Conservation (phyloP, 345 rosid genomes). For the Populus nigra region DNA sequence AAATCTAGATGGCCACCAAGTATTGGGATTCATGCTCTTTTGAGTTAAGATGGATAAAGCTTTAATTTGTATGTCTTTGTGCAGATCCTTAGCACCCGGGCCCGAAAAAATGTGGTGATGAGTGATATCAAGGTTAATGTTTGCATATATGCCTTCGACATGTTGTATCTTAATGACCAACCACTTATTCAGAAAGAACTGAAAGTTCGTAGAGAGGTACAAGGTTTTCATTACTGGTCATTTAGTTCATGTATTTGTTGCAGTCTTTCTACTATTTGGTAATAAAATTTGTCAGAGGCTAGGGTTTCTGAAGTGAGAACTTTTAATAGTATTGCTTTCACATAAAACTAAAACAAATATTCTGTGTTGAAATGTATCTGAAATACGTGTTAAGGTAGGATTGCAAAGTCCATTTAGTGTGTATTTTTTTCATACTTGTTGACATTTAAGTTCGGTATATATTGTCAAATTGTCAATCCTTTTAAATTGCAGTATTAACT, state of each 20-base stretch:
- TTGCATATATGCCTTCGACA: conserved; percentile 89
- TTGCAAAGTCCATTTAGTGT: neutral
- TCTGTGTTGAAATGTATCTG: neutral
- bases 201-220: conserved; percentile 76
- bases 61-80: neutral
- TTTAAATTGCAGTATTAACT: neutral
- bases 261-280: neutral
- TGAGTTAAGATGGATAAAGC: conserved; percentile 15
- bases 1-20: neutral
- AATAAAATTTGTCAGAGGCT: neutral
- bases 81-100: conserved; percentile 77
- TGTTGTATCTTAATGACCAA: conserved; percentile 73
- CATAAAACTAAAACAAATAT: neutral
- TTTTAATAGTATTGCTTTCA: neutral
- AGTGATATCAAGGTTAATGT: conserved; percentile 89
- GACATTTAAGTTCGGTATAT: neutral
- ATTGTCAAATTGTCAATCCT: neutral
- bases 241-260: neutral
- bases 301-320: neutral
- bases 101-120: conserved; percentile 77
- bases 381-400: neutral
- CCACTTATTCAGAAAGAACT: conserved; percentile 78
- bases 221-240: conserved; percentile 7
- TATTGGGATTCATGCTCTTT: conserved; percentile 5
- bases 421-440: neutral